Evolutionary conservation across 306 rosid genomes (phyloP).

Genomic region (Medicago arabica): DNA sequence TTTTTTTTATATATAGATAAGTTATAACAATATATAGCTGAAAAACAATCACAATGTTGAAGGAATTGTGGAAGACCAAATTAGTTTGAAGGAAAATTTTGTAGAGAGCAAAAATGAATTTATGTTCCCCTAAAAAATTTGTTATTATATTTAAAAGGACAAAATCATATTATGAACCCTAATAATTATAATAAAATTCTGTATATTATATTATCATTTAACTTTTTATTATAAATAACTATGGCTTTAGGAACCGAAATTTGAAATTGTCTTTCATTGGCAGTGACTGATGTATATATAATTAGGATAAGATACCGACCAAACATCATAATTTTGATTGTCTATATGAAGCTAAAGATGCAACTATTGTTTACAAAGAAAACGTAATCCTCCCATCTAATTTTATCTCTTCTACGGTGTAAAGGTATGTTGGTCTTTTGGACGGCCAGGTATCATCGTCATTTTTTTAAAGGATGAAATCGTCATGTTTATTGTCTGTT

Average conservation of each 20-base stretch:
- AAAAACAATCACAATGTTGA: no score
- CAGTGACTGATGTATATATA: conserved; percentile 33
- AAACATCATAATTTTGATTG: conserved; percentile 49
- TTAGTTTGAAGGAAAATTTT: no score
- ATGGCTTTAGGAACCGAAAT: background rate
- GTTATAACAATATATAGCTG: no score
- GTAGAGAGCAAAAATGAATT: no score
- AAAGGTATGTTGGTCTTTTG: conserved; percentile 47
- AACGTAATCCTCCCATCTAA: conserved; percentile 51
- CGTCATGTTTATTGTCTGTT: conserved; percentile 19
- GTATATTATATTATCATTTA: background rate
- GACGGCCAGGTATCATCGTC: conserved; percentile 55
- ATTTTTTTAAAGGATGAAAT: conserved; percentile 16
- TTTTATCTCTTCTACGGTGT: conserved; percentile 30
- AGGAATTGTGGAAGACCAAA: no score
- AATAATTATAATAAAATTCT: no score
- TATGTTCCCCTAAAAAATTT: no score
- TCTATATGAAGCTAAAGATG: conserved; percentile 41
- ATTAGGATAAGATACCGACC: conserved; percentile 60
- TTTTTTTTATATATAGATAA: no score
- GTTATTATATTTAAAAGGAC: no score
- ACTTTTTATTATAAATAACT: background rate
- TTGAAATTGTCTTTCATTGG: conserved; percentile 22
- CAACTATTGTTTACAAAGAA: conserved; percentile 39
- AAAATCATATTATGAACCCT: no score